phyloP scores from a whole-genome alignment of 108 stramenopile species.

The Nitzschia palea region DNA sequence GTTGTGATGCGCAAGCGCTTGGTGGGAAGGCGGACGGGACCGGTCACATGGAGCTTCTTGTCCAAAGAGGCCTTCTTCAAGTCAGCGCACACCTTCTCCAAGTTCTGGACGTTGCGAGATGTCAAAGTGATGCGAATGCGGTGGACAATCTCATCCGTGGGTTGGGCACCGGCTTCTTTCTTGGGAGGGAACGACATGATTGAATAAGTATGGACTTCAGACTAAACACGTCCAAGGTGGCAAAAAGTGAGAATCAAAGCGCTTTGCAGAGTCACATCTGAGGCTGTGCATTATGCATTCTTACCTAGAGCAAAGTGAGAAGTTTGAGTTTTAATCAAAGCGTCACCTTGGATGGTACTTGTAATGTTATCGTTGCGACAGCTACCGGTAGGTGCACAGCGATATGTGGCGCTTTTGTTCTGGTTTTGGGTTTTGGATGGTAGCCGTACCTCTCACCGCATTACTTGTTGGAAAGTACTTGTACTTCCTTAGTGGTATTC shows the following conservation, averaged over 20 bases:
- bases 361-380: neutral
- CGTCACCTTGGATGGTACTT: constrained; percentile 14
- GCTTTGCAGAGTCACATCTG: too few relatives aligned
- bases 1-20: constrained; percentile 96
- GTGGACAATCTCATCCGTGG: constrained; percentile 73
- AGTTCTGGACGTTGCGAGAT: constrained; percentile 96
- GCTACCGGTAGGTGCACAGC: neutral
- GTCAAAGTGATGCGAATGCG: constrained; percentile 99
- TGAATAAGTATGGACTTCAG: constrained; percentile 53
- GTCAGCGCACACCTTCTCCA: constrained; percentile 99
- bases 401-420: neutral
- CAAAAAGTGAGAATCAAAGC: neutral
- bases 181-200: constrained; percentile 75
- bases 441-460: too few relatives aligned
- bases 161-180: constrained; percentile 67
- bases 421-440: too few relatives aligned
- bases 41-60: constrained; percentile 92
- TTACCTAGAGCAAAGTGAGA: constrained; percentile 70
- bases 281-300: neutral
- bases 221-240: too few relatives aligned
- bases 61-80: constrained; percentile 94
- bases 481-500: too few relatives aligned
- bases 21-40: constrained; percentile 99
- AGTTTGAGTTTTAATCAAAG: constrained; percentile 23
- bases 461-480: too few relatives aligned